Base-by-base conservation (phyloP, 176 grass and related monocot genomes). In the Oryza longistaminata region DNA sequence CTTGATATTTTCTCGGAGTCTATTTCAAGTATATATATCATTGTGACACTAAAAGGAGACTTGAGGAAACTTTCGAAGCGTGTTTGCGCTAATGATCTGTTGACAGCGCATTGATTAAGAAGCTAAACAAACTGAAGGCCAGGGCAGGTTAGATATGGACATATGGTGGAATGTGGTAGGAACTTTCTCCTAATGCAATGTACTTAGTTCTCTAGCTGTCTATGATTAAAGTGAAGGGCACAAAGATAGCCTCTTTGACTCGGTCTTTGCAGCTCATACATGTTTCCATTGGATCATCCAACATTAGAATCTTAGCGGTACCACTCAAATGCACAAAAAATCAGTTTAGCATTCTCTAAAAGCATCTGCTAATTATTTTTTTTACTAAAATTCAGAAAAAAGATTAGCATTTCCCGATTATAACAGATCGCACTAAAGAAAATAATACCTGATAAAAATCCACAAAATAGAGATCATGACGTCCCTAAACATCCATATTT, bases 151-250 rank as follows among this genome's bases (percentile, higher is more conserved):
- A 53, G 42, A 62, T 65, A 52, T 53, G 35, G 73, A 24, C 29
- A 62, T 65, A 52, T 72, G 35, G 73, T 70, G 52, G 40, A 77
- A 77, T 77, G 29, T 27, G 58, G 58, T 62, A 24, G 58, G 58
- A 62, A 62, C 9, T 11, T 62, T 62, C 58, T 22, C 58, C 4
- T 11, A 62, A 8, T 62, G 58, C 58, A 8, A 22, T n/a, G 55
- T 45, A n/a, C 7, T 37, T 34, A 3, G 25, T 42, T 68, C 21
- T 16, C 73, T 34, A 62, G 87, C 61, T 46, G 87, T 53, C 24
- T 84, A 19, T 34, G 76, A 68, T 69, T 58, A 55, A 87, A 79
- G 65, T 11, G 24, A n/a, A 69, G 64, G 26, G 10, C 48, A 71
- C 44, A 11, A 11, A 21, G 13, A 15, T 1, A 44, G 19, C 58